Percentiles rank a stretch among this genome's conserved stretches.
phyloP scores from a whole-genome alignment of 345 rosid species.

The Eucalyptus tenuipes region DNA sequence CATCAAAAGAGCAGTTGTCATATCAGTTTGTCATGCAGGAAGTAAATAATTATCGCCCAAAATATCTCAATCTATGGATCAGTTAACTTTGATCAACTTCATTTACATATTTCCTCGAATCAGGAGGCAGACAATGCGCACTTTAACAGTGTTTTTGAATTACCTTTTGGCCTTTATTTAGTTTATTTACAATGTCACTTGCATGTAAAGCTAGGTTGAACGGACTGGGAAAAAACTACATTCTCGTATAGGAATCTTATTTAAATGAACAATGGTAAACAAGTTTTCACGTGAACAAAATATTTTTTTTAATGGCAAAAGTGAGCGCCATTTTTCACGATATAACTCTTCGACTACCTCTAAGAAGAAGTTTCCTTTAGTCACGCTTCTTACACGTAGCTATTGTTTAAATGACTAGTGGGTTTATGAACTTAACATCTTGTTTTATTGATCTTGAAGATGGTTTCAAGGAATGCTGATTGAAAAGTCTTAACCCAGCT shows the following conservation, averaged over 20 bases:
- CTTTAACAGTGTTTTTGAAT: not conserved
- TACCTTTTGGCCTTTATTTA: not conserved
- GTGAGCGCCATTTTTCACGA: not conserved
- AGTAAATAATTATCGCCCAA: not conserved
- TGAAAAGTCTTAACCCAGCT: not conserved
- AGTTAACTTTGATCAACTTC: not conserved
- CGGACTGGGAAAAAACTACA: not conserved
- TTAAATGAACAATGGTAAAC: not conserved
- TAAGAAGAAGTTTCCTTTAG: not conserved
- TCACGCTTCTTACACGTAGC: not conserved
- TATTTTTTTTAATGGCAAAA: not conserved
- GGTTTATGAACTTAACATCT: not conserved
- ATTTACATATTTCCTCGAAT: not conserved
- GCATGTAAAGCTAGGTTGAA: not conserved
- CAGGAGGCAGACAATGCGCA: not conserved
- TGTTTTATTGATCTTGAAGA: not conserved
- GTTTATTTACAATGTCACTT: not conserved
- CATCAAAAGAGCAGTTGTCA: not conserved
- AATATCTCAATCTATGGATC: not conserved
- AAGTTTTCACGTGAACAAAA: not conserved
- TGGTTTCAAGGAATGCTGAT: not conserved
- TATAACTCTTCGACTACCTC: not conserved
- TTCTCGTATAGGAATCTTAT: not conserved
- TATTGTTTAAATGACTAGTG: not conserved
- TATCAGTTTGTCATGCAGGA: not conserved